Percentiles rank a stretch among this genome's conserved stretches.
These are phyloP conservation scores for Lactifluus piperatus DNA, from an alignment of 768 basidiomycete genomes.

Conservation along the genomic window DNA sequence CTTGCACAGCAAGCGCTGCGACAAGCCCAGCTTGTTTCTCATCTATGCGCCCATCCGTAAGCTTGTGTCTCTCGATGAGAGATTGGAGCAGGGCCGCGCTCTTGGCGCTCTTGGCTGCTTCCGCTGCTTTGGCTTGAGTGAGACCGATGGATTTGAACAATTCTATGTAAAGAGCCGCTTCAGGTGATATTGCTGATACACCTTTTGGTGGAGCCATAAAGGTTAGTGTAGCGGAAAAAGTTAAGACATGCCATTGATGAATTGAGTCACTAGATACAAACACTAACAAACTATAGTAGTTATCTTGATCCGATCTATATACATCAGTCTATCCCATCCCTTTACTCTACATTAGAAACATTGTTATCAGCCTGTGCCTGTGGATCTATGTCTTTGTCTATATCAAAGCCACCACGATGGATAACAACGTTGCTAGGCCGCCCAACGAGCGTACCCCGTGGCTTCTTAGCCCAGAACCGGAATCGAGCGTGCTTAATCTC, in stretches of 20 bases:
- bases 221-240: no score
- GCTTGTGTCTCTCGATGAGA: slow-evolving; percentile 51
- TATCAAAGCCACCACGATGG: slow-evolving; percentile 3
- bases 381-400: not conserved
- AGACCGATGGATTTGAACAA: slow-evolving; percentile 77
- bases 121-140: slow-evolving; percentile 64
- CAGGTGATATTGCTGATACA: slow-evolving; percentile 21
- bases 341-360: no score
- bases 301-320: no score
- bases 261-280: not conserved
- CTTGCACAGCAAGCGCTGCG: slow-evolving; percentile 53
- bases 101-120: slow-evolving; percentile 76
- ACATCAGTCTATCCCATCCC: no score
- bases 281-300: not conserved
- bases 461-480: slow-evolving; percentile 7
- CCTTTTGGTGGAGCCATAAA: slow-evolving; percentile 12
- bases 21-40: slow-evolving; percentile 73
- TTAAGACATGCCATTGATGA: not conserved
- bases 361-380: not conserved
- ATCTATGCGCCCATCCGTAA: slow-evolving; percentile 43
- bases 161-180: slow-evolving; percentile 33
- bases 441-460: slow-evolving; percentile 4
- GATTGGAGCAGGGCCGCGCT: slow-evolving; percentile 59
- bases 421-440: slow-evolving; percentile 10
- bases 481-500: slow-evolving; percentile 10